A percentile compares a stretch with the other conserved stretches of the same genome.
Evolutionary conservation across 1,284 basidiomycete species (phyloP).

Genomic region (Rhodofomes roseus): DNA sequence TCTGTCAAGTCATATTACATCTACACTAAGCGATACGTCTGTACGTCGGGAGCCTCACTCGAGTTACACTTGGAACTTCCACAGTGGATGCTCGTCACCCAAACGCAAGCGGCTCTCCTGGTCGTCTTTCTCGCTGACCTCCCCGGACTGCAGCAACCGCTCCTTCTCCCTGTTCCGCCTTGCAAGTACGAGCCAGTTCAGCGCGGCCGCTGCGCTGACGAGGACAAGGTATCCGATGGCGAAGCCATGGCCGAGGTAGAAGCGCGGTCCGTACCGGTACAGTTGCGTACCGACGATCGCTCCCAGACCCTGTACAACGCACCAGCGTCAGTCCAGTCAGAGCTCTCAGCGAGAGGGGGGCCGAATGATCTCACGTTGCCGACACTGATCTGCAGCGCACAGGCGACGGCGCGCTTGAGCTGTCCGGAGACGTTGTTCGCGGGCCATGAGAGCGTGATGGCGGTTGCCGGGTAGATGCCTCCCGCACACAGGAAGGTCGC

Average conservation of each 20-base stretch:
- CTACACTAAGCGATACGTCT: neutral
- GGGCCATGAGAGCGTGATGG: slow-evolving; percentile 51
- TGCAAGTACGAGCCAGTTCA: slow-evolving; percentile 9
- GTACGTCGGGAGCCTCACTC: neutral
- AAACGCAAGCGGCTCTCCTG: slow-evolving; percentile 4
- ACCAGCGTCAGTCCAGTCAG: neutral
- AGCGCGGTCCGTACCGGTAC: slow-evolving; percentile 8
- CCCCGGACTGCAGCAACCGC: neutral
- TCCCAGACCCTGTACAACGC: slow-evolving; percentile 3
- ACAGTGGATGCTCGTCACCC: slow-evolving; percentile 9
- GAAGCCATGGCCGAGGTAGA: slow-evolving; percentile 11
- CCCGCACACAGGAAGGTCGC: slow-evolving; percentile 16
- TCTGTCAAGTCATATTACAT: neutral
- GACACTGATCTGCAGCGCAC: slow-evolving; percentile 66
- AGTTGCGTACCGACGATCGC: slow-evolving; percentile 12
- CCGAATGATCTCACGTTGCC: slow-evolving; percentile 37
- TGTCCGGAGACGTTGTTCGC: slow-evolving; percentile 72
- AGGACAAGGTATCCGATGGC: slow-evolving; percentile 8
- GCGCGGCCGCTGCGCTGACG: neutral
- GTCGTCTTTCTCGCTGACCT: neutral
- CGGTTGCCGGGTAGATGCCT: slow-evolving; percentile 41
- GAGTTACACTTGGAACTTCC: slow-evolving; percentile 7
- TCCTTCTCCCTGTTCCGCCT: slow-evolving; percentile 10
- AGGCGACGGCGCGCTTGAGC: slow-evolving; percentile 63
- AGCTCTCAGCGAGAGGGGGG: neutral